phyloP scores from a whole-genome alignment of 83 land plant genomes.

The Thuja plicata region DNA sequence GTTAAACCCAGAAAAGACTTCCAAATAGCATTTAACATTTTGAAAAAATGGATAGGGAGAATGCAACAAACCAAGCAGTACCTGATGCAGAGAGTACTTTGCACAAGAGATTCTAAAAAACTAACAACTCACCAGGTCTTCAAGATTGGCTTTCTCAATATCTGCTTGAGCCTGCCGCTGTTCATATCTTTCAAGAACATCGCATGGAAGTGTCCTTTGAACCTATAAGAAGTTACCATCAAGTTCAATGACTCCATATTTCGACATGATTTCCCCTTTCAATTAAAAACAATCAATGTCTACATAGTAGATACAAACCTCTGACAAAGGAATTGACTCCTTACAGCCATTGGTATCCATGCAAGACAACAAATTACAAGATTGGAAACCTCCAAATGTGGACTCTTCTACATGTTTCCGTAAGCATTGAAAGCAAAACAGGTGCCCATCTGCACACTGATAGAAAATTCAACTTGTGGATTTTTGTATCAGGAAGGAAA shows the following conservation, averaged over 20 bases:
- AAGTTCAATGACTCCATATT: not conserved
- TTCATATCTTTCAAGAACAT: constrained; percentile 39
- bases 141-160: constrained; percentile 35
- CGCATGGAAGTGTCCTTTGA: constrained; percentile 33
- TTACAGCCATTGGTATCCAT: constrained; percentile 30
- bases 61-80: not conserved
- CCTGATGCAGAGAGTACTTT: not conserved
- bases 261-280: not conserved
- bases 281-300: not conserved
- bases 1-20: not conserved
- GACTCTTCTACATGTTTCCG: constrained; percentile 32
- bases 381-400: constrained; percentile 28
- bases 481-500: not conserved
- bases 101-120: not conserved
- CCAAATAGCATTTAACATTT: not conserved
- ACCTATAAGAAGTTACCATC: constrained; percentile 19
- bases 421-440: constrained; percentile 41
- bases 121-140: constrained; percentile 38
- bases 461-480: not conserved
- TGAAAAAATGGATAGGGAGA: not conserved
- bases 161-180: constrained; percentile 50
- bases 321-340: constrained; percentile 33
- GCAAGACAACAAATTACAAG: constrained; percentile 21
- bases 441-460: constrained; percentile 52
- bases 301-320: constrained; percentile 20